Base-by-base conservation (phyloP, 2,329 filamentous ascomycete genomes). In the Neurospora sp. region DNA sequence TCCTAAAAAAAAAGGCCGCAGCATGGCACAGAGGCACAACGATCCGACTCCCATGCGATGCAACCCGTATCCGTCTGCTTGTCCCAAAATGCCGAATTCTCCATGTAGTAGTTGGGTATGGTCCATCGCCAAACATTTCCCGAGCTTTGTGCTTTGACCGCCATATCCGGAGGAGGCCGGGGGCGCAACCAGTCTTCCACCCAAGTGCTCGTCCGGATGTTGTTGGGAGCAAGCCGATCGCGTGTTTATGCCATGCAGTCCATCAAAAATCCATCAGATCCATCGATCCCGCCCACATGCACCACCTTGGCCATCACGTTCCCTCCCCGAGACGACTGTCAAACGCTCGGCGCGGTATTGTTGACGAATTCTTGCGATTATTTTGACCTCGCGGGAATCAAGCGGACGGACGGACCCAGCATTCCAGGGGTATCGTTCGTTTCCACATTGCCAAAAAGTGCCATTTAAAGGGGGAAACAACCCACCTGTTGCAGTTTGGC, bases 401-500 rank as follows among this genome's bases (percentile, higher is more conserved):
- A 46, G 41, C 39, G 23, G 33, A 36, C 28, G 15, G 39, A 36
- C 39, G 28, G 68, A 39, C 65, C 52, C 39, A 28, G 68, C 57
- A 66, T 66, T 62, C 28, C 52, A 62, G 52, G 23, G 52, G 52
- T 62, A 62, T 62, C 23, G 52, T 62, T 62, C 52, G 52, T 33
- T 62, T 36, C 28, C 28, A 62, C 28, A n/a, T 62, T 62, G 52
- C 52, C 69, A 73, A 71, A 70, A 66, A 70, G 69, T 67, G 71
- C 23, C 15, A 71, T 68, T 71, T 71, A 74, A 66, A 72, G 62
- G 66, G 66, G 62, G 40, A 66, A 69, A 19, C 43, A 69, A 89
- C 92, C 85, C 91, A 97, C 93, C 82, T 90, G 91, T 87, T 97
- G 92, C 75, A 97, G 87, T 79, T 87, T 81, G 72, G 81, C 80